Conservation (phyloP, 768 basidiomycete genomes). For the Cystobasidium tubakii region DNA sequence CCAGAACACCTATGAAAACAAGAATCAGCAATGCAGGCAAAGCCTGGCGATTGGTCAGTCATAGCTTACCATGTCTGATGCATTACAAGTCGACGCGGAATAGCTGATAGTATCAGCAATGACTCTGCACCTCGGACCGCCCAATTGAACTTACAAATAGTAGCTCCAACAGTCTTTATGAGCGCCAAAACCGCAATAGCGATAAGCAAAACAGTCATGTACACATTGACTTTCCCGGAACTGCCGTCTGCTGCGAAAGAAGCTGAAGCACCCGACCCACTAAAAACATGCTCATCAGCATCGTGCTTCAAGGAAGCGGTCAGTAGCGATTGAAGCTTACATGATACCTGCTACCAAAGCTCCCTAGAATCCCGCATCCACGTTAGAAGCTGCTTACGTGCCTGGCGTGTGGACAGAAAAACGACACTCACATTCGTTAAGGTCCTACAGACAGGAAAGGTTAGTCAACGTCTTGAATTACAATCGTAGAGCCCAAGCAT, state of each 20-base stretch:
- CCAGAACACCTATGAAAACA: neutral
- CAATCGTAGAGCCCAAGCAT: too few species aligned
- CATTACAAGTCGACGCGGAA: too few species aligned
- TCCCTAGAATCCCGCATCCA: neutral
- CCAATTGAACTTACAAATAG: constrained; percentile 34
- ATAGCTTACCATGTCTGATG: constrained; percentile 9
- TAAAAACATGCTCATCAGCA: constrained; percentile 6
- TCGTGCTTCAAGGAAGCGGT: too few species aligned
- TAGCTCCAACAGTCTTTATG: constrained; percentile 44
- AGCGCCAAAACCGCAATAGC: constrained; percentile 44
- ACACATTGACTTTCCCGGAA: constrained; percentile 37
- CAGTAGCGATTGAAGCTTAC: neutral
- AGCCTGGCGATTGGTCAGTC: neutral
- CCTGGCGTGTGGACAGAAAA: too few species aligned
- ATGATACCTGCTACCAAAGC: constrained; percentile 36
- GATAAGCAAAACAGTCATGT: constrained; percentile 45
- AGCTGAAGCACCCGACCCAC: constrained; percentile 36
- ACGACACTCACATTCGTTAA: constrained; percentile 6
- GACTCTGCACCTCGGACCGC: too few species aligned
- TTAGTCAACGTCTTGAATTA: too few species aligned
- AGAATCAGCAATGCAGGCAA: neutral
- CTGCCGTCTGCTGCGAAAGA: constrained; percentile 31
- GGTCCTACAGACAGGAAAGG: neutral
- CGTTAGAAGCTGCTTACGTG: too few species aligned
- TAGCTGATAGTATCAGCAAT: too few species aligned